Percentiles rank a stretch among this genome's conserved stretches.
phyloP scores from a whole-genome alignment of 805 yeast genomes.

The Candida hispaniensis region DNA sequence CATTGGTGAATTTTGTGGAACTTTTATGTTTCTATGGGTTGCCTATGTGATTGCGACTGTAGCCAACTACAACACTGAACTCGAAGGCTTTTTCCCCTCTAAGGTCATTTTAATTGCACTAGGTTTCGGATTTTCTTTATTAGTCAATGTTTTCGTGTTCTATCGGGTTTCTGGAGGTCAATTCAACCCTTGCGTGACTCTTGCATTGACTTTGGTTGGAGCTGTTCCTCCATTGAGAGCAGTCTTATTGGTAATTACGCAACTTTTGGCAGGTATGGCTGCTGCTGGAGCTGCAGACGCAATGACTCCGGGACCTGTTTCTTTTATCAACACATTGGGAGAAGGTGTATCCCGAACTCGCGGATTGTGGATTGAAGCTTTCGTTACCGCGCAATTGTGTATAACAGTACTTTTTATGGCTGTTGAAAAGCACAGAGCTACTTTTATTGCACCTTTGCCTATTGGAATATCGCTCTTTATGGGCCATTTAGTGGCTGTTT shows the following conservation, averaged over 20 bases:
- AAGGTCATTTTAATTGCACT: slow-evolving; percentile 69
- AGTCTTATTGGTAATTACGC: slow-evolving; percentile 50
- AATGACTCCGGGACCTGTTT: slow-evolving; percentile 70
- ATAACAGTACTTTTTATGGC: slow-evolving; percentile 71
- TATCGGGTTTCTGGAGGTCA: slow-evolving; percentile 81
- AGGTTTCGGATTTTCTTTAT: slow-evolving; percentile 80
- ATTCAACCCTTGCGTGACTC: slow-evolving; percentile 80
- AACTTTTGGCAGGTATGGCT: slow-evolving; percentile 77
- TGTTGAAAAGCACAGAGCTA: slow-evolving; percentile 68
- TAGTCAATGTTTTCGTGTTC: slow-evolving; percentile 58
- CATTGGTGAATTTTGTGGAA: slow-evolving; percentile 75
- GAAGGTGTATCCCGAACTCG: slow-evolving; percentile 60
- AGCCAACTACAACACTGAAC: slow-evolving; percentile 47
- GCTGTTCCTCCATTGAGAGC: slow-evolving; percentile 69
- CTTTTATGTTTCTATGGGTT: slow-evolving; percentile 71
- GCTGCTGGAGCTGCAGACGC: slow-evolving; percentile 85
- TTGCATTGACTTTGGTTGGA: slow-evolving; percentile 57
- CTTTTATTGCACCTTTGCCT: slow-evolving; percentile 69
- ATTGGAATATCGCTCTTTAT: slow-evolving; percentile 76
- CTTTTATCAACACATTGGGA: slow-evolving; percentile 62
- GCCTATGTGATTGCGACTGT: slow-evolving; percentile 76
- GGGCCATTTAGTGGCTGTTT: slow-evolving; percentile 71
- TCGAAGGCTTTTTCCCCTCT: slow-evolving; percentile 35
- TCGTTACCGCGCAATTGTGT: slow-evolving; percentile 64
- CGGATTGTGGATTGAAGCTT: slow-evolving; percentile 74